Percentiles rank a stretch among this genome's conserved stretches.
Conservation (phyloP, 768 basidiomycete genomes). For the Kwoniella sp. region DNA sequence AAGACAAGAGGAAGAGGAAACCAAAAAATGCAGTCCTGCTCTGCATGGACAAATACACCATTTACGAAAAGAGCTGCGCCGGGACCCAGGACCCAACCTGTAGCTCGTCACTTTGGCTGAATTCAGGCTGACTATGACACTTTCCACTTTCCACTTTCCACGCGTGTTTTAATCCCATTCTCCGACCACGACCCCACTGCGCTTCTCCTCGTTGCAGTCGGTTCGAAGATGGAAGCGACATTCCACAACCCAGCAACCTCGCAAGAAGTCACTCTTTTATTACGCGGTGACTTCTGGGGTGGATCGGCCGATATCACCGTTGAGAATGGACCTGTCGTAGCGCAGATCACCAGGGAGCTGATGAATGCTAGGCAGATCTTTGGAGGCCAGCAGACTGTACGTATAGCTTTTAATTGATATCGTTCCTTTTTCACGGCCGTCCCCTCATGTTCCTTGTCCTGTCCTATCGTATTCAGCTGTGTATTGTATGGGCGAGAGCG, state of each 20-base stretch:
- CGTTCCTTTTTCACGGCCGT: background rate
- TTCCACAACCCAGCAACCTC: constrained; percentile 50
- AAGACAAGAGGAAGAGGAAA: too few relatives aligned
- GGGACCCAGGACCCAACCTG: too few relatives aligned
- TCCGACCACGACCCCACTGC: too few relatives aligned
- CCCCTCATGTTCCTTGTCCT: background rate
- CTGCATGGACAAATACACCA: too few relatives aligned
- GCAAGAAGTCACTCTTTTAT: constrained; percentile 33
- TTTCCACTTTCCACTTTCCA: too few relatives aligned
- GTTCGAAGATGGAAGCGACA: constrained; percentile 51
- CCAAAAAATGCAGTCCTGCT: too few relatives aligned
- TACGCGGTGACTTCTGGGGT: constrained; percentile 52
- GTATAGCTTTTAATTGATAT: background rate
- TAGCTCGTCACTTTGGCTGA: too few relatives aligned
- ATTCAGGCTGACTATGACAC: too few relatives aligned
- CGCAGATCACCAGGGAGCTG: constrained; percentile 49
- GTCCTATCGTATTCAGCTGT: too few relatives aligned
- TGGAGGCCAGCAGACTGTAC: constrained; percentile 48
- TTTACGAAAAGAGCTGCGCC: too few relatives aligned
- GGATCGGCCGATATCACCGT: constrained; percentile 48
- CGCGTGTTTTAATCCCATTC: too few relatives aligned
- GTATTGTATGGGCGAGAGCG: too few relatives aligned
- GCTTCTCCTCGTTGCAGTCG: constrained; percentile 27
- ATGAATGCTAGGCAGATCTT: constrained; percentile 50
- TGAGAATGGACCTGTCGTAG: constrained; percentile 42